Evolutionary conservation across 2,329 filamentous ascomycete genomes (phyloP).

Genomic region (Phialocephala sp.): DNA sequence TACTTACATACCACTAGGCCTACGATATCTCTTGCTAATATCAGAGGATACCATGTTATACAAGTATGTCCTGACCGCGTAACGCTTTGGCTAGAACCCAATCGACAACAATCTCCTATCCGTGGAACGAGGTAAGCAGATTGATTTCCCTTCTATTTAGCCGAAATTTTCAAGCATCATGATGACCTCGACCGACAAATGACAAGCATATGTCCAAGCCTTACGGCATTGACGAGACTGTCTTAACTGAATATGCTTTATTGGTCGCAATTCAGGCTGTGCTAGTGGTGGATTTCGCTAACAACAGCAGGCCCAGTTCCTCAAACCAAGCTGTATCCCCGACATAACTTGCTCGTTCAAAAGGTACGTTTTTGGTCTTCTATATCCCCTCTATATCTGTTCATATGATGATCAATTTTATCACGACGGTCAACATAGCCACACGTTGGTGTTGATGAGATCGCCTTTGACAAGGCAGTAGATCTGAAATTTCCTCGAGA

Average conservation of each 20-base stretch:
- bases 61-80: not conserved
- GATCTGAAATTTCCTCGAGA: constrained; percentile 42
- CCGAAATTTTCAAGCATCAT: constrained; percentile 52
- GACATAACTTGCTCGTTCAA: not conserved
- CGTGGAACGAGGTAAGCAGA: not conserved
- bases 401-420: constrained; percentile 75
- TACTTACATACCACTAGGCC: constrained; percentile 24
- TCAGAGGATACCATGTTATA: not conserved
- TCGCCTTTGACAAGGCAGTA: constrained; percentile 75
- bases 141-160: constrained; percentile 23
- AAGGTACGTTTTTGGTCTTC: not conserved
- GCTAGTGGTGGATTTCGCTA: constrained; percentile 24
- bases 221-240: constrained; percentile 59
- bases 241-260: constrained; percentile 53
- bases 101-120: not conserved
- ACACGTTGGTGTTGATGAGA: constrained; percentile 75
- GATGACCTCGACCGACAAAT: constrained; percentile 83
- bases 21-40: not conserved
- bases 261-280: not conserved
- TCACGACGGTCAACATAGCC: constrained; percentile 91
- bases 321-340: too few species aligned
- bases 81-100: not conserved
- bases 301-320: constrained; percentile 17
- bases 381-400: constrained; percentile 22
- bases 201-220: constrained; percentile 99